Percentiles rank a stretch among this genome's conserved stretches.
Conservation (phyloP, 2,329 filamentous ascomycete genomes). For the Penicillium sp. region DNA sequence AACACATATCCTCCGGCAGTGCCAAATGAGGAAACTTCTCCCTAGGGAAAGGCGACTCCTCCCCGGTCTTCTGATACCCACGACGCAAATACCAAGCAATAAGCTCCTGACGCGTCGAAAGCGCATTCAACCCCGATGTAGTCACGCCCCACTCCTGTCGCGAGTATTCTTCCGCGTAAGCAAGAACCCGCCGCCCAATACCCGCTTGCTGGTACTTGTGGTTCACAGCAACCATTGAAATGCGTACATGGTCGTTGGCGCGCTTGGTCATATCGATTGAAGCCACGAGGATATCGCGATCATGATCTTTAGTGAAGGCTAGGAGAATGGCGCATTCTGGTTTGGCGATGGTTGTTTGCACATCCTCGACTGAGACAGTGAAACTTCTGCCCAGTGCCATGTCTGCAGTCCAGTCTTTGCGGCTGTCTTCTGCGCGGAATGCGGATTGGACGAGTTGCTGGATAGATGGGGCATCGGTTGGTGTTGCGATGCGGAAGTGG, state of each 20-base stretch:
- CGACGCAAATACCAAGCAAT: slow-evolving; percentile 33
- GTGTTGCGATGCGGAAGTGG: slow-evolving; percentile 41
- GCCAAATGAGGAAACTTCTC: slow-evolving; percentile 17
- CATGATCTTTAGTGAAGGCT: slow-evolving; percentile 9
- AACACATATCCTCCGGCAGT: slow-evolving; percentile 25
- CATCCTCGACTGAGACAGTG: slow-evolving; percentile 20
- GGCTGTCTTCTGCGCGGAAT: slow-evolving; percentile 43
- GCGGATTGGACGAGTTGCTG: slow-evolving; percentile 43
- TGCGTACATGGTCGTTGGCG: slow-evolving; percentile 12
- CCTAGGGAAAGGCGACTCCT: slow-evolving; percentile 21
- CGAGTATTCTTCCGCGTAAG: slow-evolving; percentile 31
- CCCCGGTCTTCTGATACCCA: slow-evolving; percentile 28
- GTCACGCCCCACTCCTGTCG: slow-evolving; percentile 20
- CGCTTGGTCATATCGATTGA: slow-evolving; percentile 23
- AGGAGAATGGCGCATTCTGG: slow-evolving; percentile 30
- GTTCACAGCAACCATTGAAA: slow-evolving; percentile 29
- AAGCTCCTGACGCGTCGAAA: slow-evolving; percentile 29
- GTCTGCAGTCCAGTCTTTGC: slow-evolving; percentile 39
- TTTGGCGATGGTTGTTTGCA: slow-evolving; percentile 27
- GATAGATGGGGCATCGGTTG: slow-evolving; percentile 37
- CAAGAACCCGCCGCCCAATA: slow-evolving; percentile 26
- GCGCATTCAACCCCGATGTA: slow-evolving; percentile 25
- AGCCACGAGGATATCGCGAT: slow-evolving; percentile 13
- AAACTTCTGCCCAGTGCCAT: slow-evolving; percentile 30
- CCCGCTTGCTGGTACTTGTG: slow-evolving; percentile 22